Percentiles rank a stretch among this genome's conserved stretches.
These are phyloP conservation scores for Blepharisma stoltei DNA, from an alignment of 73 alveolate species.

Conservation along the genomic window DNA sequence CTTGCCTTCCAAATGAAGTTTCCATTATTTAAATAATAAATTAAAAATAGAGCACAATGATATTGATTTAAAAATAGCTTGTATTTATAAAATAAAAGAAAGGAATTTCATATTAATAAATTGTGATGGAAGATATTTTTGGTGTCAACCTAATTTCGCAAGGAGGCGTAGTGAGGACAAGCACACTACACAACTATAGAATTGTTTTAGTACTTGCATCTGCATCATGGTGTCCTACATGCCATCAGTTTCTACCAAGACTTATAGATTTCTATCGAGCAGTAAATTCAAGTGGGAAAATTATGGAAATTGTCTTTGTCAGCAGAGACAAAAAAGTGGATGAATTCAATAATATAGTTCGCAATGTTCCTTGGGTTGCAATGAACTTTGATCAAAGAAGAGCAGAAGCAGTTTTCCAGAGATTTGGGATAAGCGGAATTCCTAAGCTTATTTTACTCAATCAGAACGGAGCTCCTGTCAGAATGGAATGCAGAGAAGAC, in stretches of 20 bases:
- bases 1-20: no score
- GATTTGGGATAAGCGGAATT: constrained; percentile 15
- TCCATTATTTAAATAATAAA: no score
- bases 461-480: background rate
- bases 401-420: constrained; percentile 31
- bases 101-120: no score
- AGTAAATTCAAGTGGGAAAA: constrained; percentile 38
- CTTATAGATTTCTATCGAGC: constrained; percentile 58
- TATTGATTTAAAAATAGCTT: no score
- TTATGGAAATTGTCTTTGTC: constrained; percentile 56
- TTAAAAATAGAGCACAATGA: no score
- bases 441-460: constrained; percentile 19
- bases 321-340: constrained; percentile 67
- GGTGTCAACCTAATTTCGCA: background rate
- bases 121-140: background rate
- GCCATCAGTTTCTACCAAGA: constrained; percentile 67
- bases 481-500: constrained; percentile 14
- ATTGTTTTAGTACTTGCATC: background rate
- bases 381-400: constrained; percentile 53
- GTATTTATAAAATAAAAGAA: no score
- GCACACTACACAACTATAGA: background rate
- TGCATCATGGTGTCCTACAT: constrained; percentile 63
- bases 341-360: constrained; percentile 44
- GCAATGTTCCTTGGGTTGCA: constrained; percentile 61
- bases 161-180: background rate